Conservation (phyloP, 441 rosid species). For the Brassica balearica region DNA sequence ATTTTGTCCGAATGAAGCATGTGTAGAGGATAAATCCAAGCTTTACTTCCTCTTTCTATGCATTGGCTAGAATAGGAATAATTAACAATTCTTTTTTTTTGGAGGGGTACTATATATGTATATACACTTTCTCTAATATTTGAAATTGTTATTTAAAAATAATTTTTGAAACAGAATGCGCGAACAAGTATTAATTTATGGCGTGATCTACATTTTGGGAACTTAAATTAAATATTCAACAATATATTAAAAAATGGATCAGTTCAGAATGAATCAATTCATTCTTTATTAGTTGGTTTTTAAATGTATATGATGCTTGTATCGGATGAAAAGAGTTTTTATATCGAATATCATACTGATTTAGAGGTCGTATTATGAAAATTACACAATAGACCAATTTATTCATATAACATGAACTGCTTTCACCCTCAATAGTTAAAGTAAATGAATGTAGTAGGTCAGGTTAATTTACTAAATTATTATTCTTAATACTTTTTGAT, state of each 20-base stretch:
- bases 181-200: background rate
- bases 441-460: slow-evolving; percentile 6
- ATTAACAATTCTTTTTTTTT: background rate
- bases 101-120: background rate
- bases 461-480: background rate
- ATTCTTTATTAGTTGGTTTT: background rate
- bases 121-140: background rate
- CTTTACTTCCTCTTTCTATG: slow-evolving; percentile 45
- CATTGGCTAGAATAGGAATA: slow-evolving; percentile 48
- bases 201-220: background rate
- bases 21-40: slow-evolving; percentile 44
- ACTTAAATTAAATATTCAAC: background rate
- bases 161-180: background rate
- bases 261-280: background rate
- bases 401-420: background rate
- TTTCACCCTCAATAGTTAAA: background rate
- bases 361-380: background rate
- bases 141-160: background rate
- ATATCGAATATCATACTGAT: slow-evolving; percentile 9
- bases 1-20: slow-evolving; percentile 47
- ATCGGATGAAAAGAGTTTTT: background rate
- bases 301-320: background rate
- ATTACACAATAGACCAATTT: background rate
- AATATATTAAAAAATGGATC: no score
- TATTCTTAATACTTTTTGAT: background rate